Base-by-base conservation (phyloP, 2,329 filamentous ascomycete genomes). In the Malbranchea cinnamomea region DNA sequence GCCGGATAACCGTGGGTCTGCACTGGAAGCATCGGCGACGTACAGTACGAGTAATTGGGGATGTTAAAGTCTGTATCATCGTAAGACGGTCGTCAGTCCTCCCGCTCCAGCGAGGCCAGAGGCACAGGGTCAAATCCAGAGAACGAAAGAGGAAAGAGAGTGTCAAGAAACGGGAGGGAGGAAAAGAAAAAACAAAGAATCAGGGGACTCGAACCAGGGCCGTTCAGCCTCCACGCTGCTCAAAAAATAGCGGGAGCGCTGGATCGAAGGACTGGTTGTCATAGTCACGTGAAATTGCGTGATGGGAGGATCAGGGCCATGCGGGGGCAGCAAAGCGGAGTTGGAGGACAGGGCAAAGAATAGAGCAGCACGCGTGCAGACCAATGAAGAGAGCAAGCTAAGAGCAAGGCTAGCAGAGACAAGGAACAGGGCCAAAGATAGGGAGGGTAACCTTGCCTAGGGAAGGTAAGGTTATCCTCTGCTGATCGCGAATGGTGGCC, bases 41-140 rank as follows among this genome's bases (percentile, higher is more conserved):
- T 26, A 16, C 31, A 39, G 18, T 35, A 34, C 17, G 35, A 26
- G 31, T 37, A 41, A 18, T 31, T 32, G 16, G 34, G 32, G n/a
- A 41, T 8, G 30, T 37, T 39, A 31, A 37, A 37, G 24, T 38
- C 38, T 38, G 38, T 15, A n/a, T 33, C 22, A 36, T 30, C 14
- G 19, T 35, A 17, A 12, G 6, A 32, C 16, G 22, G 18, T 16
- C 17, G 12, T 10, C 8, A n/a, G 18, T 10, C 8, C 20, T n/a
- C 14, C 21, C 10, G 19, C 10, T n/a, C 22, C 15, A n/a, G 8
- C 21, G 13, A 17, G n/a, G 6, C 7, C 17, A 24, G 14, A 9
- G 10, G 22, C 9, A 16, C n/a, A n/a, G n/a, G n/a, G n/a, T n/a
- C n/a, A n/a, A n/a, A n/a, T n/a, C n/a, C n/a, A n/a, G n/a, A n/a